Evolutionary conservation across 2,329 filamentous ascomycete genomes (phyloP).

Genomic region (Zymoseptoria brevis): DNA sequence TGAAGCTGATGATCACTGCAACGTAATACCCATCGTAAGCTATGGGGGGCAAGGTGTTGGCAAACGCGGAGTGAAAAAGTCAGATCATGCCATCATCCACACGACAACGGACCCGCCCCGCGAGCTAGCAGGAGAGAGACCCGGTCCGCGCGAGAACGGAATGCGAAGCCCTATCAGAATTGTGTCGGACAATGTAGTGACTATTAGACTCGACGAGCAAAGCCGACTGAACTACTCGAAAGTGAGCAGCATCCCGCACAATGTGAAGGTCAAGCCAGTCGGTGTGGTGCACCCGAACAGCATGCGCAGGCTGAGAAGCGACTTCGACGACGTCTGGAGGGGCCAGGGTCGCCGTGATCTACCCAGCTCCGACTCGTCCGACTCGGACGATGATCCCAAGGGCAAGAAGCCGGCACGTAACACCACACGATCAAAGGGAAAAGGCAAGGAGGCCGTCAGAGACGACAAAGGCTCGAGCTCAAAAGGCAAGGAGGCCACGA

Average conservation of each 20-base stretch:
- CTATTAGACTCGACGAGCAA: conserved; percentile 3
- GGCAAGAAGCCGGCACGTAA: background rate
- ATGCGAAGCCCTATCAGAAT: conserved; percentile 13
- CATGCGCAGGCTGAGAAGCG: background rate
- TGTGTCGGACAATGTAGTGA: conserved; percentile 1
- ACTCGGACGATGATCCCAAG: background rate
- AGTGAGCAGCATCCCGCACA: conserved; percentile 19
- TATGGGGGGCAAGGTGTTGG: conserved; percentile 18
- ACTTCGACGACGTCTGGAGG: too few species aligned
- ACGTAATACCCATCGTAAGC: conserved; percentile 19
- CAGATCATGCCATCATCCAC: conserved; percentile 24
- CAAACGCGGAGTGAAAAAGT: conserved; percentile 12
- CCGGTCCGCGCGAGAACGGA: conserved; percentile 5
- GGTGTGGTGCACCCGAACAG: conserved; percentile 10
- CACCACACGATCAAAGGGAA: background rate
- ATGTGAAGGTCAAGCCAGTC: conserved; percentile 16
- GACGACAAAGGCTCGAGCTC: background rate
- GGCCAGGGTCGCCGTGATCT: too few species aligned
- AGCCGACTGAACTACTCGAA: conserved; percentile 6
- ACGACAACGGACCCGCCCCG: conserved; percentile 8
- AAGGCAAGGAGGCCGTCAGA: background rate
- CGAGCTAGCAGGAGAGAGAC: too few species aligned
- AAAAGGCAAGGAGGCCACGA: background rate
- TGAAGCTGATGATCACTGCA: conserved; percentile 11
- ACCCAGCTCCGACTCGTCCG: background rate